These are phyloP conservation scores for Neofusicoccum ribis DNA, from an alignment of 2,329 filamentous ascomycete genomes.

Conservation along the genomic window DNA sequence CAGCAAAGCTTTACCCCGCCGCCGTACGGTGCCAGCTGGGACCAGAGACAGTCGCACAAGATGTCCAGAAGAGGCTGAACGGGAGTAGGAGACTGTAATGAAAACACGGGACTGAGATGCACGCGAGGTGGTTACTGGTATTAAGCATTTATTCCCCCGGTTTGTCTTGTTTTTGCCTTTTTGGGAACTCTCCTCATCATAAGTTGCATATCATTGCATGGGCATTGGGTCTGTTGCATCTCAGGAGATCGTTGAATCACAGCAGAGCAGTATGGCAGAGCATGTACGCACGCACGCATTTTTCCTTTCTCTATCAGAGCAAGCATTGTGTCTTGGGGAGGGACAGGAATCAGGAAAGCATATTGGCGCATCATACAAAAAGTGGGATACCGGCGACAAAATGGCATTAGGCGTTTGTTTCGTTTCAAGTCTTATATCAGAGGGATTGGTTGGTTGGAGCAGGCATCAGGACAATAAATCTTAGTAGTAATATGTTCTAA, in stretches of 20 bases:
- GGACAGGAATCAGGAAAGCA: neutral
- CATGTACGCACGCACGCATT: too few species aligned
- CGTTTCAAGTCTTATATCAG: neutral
- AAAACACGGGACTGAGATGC: neutral
- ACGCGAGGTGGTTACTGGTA: neutral
- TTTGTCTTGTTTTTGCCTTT: neutral
- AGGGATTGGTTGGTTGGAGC: too few species aligned
- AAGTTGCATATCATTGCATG: neutral
- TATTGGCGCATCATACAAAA: neutral
- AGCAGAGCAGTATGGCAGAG: too few species aligned
- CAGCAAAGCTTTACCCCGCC: constrained; percentile 10
- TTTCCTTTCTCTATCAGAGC: neutral
- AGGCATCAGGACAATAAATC: too few species aligned
- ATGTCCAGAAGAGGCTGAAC: neutral
- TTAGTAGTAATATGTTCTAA: too few species aligned
- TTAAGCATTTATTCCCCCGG: neutral
- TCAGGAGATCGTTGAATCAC: neutral
- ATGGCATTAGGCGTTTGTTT: neutral
- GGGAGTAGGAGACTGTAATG: neutral
- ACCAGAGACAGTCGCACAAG: constrained; percentile 5
- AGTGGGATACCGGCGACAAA: neutral
- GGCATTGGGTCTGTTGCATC: neutral
- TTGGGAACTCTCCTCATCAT: neutral
- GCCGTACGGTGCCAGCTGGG: constrained; percentile 18
- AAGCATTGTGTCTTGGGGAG: neutral